Evolutionary conservation across 805 yeast species (phyloP), one percentile per base, ranked within the genome.

Genomic region (Starmerella riodocensis): DNA sequence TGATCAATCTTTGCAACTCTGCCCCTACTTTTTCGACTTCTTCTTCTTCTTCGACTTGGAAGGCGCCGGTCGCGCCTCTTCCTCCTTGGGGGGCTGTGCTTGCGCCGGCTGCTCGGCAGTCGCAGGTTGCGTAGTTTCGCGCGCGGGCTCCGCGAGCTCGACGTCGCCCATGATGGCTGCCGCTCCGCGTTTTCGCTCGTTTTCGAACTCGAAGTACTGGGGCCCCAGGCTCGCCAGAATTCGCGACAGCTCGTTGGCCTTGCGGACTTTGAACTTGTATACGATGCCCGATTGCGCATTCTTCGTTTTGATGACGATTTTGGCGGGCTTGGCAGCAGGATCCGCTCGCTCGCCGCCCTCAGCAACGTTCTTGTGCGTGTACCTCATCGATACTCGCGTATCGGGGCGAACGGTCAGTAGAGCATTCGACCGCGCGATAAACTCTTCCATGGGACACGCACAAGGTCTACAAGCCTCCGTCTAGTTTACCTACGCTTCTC

Each of bases 221-320:
- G 64, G 63, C 18, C 93, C 93, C 34, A 84, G 53, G 6, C 81
- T 78, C 35, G 81, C 71, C 55, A 81, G 61, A 18, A 84, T 54
- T 48, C 86, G 69, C 19, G 82, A 74, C 32, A 85, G 69, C 56
- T 84, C 93, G 55, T 83, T 82, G 34, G 68, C 60, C 48, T 77
- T 76, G 46, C 63, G 61, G 1, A 88, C 74, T 43, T 63, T 65
- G 54, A 66, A 73, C 44, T 66, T 68, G 57, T 76, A 69, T 43
- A 76, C 67, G 29, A 74, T 65, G 6, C 86, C 86, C 14, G 73
- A 63, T 14, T 61, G 66, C 2, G 85, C 70, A 53, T 82, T 84
- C 49, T 60, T 76, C 0, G 79, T 67, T 54, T 78, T 81, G 56
- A 79, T 72, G 43, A 43, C 69, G 16, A 46, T 42, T 63, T 34